Percentiles rank a stretch among this genome's conserved stretches.
Evolutionary conservation across 257 asterid species (phyloP).

Genomic region (Thymus mandschuricus): DNA sequence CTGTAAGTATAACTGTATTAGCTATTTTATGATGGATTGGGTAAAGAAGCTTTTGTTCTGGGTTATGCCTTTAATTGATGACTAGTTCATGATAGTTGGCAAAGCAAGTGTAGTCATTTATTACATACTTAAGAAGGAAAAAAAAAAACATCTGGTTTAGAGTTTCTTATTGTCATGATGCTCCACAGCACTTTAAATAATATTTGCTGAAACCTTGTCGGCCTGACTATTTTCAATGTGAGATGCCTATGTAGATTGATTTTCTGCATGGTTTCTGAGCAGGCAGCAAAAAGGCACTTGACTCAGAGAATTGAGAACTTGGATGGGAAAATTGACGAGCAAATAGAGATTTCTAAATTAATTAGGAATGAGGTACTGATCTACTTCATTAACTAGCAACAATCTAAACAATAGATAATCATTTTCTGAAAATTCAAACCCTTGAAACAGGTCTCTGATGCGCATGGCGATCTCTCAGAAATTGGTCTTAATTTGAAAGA

Average conservation of each 20-base stretch:
- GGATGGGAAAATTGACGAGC: constrained; percentile 92
- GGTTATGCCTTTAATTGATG: not conserved
- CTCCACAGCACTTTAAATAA: constrained; percentile 2
- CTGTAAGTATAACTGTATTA: constrained; percentile 47
- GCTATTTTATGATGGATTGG: constrained; percentile 8
- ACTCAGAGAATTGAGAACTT: constrained; percentile 92
- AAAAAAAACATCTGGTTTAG: not conserved
- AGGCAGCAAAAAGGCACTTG: constrained; percentile 90
- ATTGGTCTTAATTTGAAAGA: constrained; percentile 59
- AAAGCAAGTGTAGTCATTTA: constrained; percentile 7
- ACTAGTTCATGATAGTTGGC: not conserved
- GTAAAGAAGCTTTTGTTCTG: constrained; percentile 2
- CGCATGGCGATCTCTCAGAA: constrained; percentile 64
- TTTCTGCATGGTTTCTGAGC: constrained; percentile 18
- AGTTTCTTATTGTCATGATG: constrained; percentile 11
- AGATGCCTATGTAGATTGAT: constrained; percentile 21
- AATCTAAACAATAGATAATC: constrained; percentile 20
- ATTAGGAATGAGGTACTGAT: constrained; percentile 66
- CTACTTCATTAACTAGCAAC: not conserved
- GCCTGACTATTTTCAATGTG: constrained; percentile 9
- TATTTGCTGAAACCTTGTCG: not conserved
- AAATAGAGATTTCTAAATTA: constrained; percentile 76
- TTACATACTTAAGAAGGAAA: not conserved
- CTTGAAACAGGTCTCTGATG: constrained; percentile 62
- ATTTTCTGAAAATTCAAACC: constrained; percentile 10